Evolutionary conservation across 352 stramenopile species (phyloP).

Genomic region (Phytophthora crassamura): DNA sequence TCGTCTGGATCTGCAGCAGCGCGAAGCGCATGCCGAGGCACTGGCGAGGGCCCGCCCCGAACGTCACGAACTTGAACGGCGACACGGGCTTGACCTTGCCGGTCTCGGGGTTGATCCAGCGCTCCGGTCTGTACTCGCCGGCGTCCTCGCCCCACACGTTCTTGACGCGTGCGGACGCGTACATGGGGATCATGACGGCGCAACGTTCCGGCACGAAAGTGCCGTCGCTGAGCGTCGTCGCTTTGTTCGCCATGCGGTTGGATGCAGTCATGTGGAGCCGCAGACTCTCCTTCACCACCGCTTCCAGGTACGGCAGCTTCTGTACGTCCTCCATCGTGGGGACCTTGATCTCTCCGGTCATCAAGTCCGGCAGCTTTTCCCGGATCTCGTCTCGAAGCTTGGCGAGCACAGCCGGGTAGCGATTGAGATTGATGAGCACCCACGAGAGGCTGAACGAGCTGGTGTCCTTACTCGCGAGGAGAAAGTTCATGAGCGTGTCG

Average conservation of each 20-base stretch:
- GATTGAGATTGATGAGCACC: slow-evolving; percentile 66
- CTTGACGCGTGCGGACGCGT: slow-evolving; percentile 46
- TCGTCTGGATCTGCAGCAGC: slow-evolving; percentile 58
- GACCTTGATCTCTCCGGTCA: slow-evolving; percentile 28
- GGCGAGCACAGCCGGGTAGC: slow-evolving; percentile 45
- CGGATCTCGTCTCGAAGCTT: slow-evolving; percentile 50
- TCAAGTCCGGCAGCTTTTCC: slow-evolving; percentile 30
- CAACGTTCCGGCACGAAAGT: slow-evolving; percentile 55
- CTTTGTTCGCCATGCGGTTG: slow-evolving; percentile 31
- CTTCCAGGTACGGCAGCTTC: slow-evolving; percentile 68
- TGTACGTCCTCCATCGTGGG: slow-evolving; percentile 53
- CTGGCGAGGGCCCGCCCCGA: slow-evolving; percentile 55
- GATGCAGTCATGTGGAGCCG: slow-evolving; percentile 57
- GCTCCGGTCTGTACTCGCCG: slow-evolving; percentile 42
- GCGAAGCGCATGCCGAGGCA: slow-evolving; percentile 68
- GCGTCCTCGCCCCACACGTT: slow-evolving; percentile 63
- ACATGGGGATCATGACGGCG: slow-evolving; percentile 55
- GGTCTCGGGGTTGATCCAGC: slow-evolving; percentile 55
- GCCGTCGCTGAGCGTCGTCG: slow-evolving; percentile 63
- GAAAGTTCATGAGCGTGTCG: slow-evolving; percentile 69
- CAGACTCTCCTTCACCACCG: slow-evolving; percentile 66
- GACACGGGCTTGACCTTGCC: slow-evolving; percentile 43
- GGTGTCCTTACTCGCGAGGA: slow-evolving; percentile 67
- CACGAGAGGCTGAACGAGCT: slow-evolving; percentile 59
- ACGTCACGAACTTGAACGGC: slow-evolving; percentile 61